Percentiles rank a stretch among this genome's conserved stretches.
Conservation (phyloP, 2,329 filamentous ascomycete genomes). For the Xylariaceae sp. region DNA sequence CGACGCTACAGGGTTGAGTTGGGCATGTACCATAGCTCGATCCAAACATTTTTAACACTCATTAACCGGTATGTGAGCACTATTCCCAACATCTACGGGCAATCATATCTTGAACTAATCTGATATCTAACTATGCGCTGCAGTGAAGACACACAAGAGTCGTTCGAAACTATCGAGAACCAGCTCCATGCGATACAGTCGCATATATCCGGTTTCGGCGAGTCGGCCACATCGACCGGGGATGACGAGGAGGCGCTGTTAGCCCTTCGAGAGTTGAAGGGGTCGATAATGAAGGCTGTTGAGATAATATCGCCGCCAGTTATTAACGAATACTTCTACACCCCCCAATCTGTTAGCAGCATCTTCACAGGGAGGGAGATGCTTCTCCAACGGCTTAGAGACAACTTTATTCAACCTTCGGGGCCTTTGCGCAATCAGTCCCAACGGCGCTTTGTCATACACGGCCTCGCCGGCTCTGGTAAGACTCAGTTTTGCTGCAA, state of each 20-base stretch:
- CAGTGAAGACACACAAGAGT: no score
- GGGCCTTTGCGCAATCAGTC: neutral
- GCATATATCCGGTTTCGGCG: no score
- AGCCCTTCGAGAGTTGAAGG: neutral
- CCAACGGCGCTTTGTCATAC: slow-evolving; percentile 5
- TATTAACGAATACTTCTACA: neutral
- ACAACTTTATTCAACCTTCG: neutral
- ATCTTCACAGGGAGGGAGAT: slow-evolving; percentile 7
- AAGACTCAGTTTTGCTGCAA: slow-evolving; percentile 16
- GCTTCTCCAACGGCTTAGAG: neutral
- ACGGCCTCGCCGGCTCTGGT: slow-evolving; percentile 8
- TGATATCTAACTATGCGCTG: no score
- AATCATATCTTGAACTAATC: no score
- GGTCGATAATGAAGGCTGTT: neutral
- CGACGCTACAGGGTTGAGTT: neutral
- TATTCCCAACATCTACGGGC: no score
- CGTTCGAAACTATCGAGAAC: no score
- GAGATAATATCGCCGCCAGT: neutral
- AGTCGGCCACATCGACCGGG: no score
- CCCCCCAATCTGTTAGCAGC: slow-evolving; percentile 6
- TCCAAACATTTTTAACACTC: neutral
- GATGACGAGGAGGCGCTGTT: neutral
- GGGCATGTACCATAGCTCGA: neutral
- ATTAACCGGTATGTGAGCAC: neutral
- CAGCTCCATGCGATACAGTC: no score